These are phyloP conservation scores for Polyporus arcularius DNA, from an alignment of 768 basidiomycete genomes.

Conservation along the genomic window DNA sequence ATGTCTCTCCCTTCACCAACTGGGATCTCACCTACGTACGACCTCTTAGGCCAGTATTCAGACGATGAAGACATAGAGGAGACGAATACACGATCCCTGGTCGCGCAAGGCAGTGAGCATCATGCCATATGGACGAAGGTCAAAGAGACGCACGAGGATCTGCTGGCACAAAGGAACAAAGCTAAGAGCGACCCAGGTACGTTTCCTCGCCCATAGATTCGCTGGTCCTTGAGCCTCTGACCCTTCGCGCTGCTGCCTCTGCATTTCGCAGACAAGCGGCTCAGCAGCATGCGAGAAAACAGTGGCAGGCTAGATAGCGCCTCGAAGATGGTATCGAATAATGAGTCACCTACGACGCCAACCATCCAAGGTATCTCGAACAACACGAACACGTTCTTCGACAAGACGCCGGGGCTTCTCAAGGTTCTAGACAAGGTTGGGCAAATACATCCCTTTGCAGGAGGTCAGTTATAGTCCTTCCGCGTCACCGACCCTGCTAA, in stretches of 20 bases:
- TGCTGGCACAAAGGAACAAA: neutral
- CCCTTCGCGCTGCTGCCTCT: too few relatives aligned
- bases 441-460: constrained; percentile 27
- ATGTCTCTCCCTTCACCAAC: neutral
- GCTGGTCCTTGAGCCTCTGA: neutral
- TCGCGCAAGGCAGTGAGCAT: neutral
- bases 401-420: constrained; percentile 27
- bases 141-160: neutral
- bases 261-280: neutral
- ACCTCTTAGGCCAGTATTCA: neutral
- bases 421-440: constrained; percentile 27
- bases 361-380: constrained; percentile 11
- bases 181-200: neutral
- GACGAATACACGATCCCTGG: neutral
- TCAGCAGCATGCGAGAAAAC: neutral
- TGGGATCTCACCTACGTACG: neutral
- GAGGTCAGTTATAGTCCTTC: constrained; percentile 15
- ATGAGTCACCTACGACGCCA: neutral
- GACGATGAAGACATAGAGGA: neutral
- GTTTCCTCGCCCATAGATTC: neutral
- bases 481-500: neutral
- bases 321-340: neutral
- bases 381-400: constrained; percentile 24
- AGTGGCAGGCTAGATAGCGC: neutral
- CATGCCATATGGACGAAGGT: neutral